Base-by-base conservation (phyloP, 2,329 filamentous ascomycete species). In the Diaporthe amygdali region DNA sequence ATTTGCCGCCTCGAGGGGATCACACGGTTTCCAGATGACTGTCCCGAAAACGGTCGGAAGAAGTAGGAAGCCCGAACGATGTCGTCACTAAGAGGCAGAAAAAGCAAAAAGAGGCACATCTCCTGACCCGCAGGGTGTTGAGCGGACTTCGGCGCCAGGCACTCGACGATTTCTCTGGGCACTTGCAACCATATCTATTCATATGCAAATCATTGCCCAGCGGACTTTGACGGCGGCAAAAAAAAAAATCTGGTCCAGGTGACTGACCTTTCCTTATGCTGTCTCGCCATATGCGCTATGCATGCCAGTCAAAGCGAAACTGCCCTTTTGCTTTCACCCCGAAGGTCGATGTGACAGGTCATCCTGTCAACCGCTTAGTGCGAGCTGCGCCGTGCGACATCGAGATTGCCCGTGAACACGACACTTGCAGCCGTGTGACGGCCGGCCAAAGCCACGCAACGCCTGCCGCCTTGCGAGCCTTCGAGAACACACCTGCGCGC, bases 41-140 rank as follows among this genome's bases (percentile, higher is more conserved):
- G 54, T 22, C 61, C 70, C 68, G 68, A 70, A 55, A 27, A 51
- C 41, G 44, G 20, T 64, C 54, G 70, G 61, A 68, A 51, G 44
- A 68, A 59, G 66, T 56, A 68, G 55, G 30, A 30, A 27, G n/a
- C 15, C 44, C 41, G 44, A 41, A 32, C 20, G 10, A 59, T 49
- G 55, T 49, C 52, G 66, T 59, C 44, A 56, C 52, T 22, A 49
- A 59, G 22, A 25, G 41, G 9, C 20, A 51, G 9, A 41, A 59
- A 68, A 51, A 49, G 30, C 20, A 49, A 64, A 49, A 34, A 37
- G 30, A 64, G 59, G 59, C 59, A 49, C 30, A 44, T 59, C 66
- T 59, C 66, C 52, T 68, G 52, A 68, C 55, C 44, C 37, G 27
- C 41, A 39, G 66, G 32, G 22, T 25, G 34, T 49, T 56, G 14